Conservation (phyloP, 176 grass and related monocot genomes). For the Carex scoparia region DNA sequence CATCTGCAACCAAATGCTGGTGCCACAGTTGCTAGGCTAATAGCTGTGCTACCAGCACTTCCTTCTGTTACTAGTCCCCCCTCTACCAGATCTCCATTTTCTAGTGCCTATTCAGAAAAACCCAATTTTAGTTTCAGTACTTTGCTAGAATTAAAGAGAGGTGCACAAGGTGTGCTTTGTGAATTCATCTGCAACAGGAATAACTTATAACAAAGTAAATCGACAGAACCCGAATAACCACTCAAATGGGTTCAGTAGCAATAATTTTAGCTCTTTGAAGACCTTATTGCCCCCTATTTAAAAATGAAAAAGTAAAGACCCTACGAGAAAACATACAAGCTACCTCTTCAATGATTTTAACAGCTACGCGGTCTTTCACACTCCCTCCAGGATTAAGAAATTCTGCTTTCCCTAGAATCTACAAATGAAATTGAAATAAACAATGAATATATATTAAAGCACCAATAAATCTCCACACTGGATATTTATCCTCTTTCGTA, state of each 20-base stretch:
- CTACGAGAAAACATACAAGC: not conserved
- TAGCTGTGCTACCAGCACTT: constrained; percentile 94
- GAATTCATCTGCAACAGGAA: not conserved
- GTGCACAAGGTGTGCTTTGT: not conserved
- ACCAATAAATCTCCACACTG: not conserved
- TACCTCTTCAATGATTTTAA: constrained; percentile 96
- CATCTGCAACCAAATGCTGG: constrained; percentile 79
- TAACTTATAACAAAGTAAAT: not conserved
- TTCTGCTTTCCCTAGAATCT: constrained; percentile 98
- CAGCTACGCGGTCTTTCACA: constrained; percentile 85
- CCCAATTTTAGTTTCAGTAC: not conserved
- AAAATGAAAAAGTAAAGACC: not conserved
- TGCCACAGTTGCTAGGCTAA: constrained; percentile 90
- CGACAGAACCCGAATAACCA: not conserved
- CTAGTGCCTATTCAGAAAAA: constrained; percentile 45
- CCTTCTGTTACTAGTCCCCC: constrained; percentile 84
- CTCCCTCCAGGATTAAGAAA: constrained; percentile 95
- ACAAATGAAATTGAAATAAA: constrained; percentile 20
- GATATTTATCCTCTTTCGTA: not conserved
- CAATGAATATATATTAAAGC: not conserved
- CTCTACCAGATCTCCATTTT: constrained; percentile 54
- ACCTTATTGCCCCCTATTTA: not conserved
- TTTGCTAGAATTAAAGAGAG: not conserved
- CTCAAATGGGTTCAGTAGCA: not conserved
- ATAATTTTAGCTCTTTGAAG: not conserved